These are phyloP conservation scores for Globisporangium heterothallicum DNA, from an alignment of 352 stramenopile genomes.

Conservation along the genomic window DNA sequence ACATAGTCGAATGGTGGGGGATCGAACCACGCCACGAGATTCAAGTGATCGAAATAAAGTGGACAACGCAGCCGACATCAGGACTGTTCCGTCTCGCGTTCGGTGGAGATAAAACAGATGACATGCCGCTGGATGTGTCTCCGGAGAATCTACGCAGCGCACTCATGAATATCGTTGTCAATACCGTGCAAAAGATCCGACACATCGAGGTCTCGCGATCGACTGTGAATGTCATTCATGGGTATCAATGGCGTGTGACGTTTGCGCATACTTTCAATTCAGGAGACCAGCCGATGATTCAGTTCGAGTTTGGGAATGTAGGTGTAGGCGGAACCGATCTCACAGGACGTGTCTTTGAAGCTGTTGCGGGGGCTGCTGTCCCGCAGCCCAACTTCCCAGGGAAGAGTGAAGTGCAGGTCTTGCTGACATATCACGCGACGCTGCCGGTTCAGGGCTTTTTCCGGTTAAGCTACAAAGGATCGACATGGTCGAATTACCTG, in stretches of 20 bases:
- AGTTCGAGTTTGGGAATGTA: conserved; percentile 34
- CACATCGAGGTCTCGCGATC: conserved; percentile 56
- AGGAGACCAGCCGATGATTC: conserved; percentile 61
- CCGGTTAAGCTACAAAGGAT: conserved; percentile 66
- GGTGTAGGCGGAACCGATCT: conserved; percentile 20
- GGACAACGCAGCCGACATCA: conserved; percentile 45
- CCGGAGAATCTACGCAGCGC: conserved; percentile 78
- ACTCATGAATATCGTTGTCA: conserved; percentile 82
- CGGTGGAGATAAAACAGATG: conserved; percentile 53
- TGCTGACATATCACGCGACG: conserved; percentile 49
- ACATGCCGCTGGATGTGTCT: conserved; percentile 67
- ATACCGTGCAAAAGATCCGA: conserved; percentile 19
- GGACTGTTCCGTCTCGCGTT: conserved; percentile 74
- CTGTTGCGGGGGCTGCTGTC: conserved; percentile 34
- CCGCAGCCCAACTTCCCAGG: conserved; percentile 48
- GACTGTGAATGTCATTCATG: conserved; percentile 47
- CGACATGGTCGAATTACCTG: conserved; percentile 65
- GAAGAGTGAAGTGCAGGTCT: conserved; percentile 62
- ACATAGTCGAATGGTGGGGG: conserved; percentile 83
- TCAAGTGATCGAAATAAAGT: conserved; percentile 85
- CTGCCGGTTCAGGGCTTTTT: conserved; percentile 54
- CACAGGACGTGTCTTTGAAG: conserved; percentile 42
- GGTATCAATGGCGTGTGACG: conserved; percentile 76
- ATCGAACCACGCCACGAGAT: conserved; percentile 45
- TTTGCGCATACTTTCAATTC: conserved; percentile 44